phyloP scores from a whole-genome alignment of 2,329 filamentous ascomycete genomes.

The Penicillium sp. region DNA sequence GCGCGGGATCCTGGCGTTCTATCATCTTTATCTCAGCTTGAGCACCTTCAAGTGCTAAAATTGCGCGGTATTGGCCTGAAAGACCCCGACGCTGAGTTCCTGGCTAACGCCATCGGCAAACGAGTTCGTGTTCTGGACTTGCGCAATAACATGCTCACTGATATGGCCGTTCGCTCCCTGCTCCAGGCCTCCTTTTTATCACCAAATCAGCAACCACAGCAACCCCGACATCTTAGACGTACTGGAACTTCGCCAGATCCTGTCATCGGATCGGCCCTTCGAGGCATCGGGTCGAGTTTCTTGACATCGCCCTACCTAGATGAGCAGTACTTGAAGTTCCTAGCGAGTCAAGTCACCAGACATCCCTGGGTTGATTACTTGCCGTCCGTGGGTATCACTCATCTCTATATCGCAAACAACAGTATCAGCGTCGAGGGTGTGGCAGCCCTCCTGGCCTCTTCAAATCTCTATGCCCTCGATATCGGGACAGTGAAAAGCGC shows the following conservation, averaged over 20 bases:
- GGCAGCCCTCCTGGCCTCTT: slow-evolving; percentile 53
- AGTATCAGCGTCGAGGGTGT: slow-evolving; percentile 56
- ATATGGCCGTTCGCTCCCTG: slow-evolving; percentile 53
- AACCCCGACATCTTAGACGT: not conserved
- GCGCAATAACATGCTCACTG: slow-evolving; percentile 58
- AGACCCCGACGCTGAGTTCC: slow-evolving; percentile 53
- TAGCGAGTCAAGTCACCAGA: slow-evolving; percentile 52
- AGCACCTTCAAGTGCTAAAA: slow-evolving; percentile 58
- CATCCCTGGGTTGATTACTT: slow-evolving; percentile 57
- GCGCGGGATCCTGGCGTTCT: slow-evolving; percentile 53
- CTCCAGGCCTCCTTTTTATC: slow-evolving; percentile 52
- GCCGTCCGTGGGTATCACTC: slow-evolving; percentile 56
- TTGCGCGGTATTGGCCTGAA: slow-evolving; percentile 54
- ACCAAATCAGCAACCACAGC: slow-evolving; percentile 3
- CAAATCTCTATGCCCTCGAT: slow-evolving; percentile 56
- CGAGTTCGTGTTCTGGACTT: slow-evolving; percentile 58
- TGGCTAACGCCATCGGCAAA: slow-evolving; percentile 53
- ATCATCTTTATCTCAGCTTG: slow-evolving; percentile 46
- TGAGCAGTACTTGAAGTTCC: slow-evolving; percentile 49
- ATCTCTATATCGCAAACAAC: slow-evolving; percentile 60
- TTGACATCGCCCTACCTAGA: slow-evolving; percentile 41
- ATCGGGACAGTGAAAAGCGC: slow-evolving; percentile 49
- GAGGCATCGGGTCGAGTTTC: slow-evolving; percentile 16
- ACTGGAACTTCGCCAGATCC: slow-evolving; percentile 7
- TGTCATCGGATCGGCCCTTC: slow-evolving; percentile 8